These are phyloP conservation scores for Conticribra guillardii DNA, from an alignment of 108 stramenopile species.

Conservation along the genomic window DNA sequence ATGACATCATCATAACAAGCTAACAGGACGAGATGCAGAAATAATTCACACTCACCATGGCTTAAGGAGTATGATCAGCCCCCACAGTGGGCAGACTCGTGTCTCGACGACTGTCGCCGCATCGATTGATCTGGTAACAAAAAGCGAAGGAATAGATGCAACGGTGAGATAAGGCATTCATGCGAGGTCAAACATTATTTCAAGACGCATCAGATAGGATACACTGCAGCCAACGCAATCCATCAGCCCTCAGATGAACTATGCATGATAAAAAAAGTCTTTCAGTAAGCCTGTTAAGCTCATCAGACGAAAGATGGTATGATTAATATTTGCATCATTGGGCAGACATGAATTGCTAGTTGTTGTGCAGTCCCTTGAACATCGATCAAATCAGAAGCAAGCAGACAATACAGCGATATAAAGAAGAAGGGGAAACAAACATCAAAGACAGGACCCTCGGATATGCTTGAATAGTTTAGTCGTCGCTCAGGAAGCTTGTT, in stretches of 20 bases:
- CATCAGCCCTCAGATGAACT: conserved; percentile 33
- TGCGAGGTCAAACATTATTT: background rate
- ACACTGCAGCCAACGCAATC: no score
- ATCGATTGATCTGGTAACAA: no score
- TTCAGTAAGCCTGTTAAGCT: conserved; percentile 39
- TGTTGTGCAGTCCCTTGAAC: no score
- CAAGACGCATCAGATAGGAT: background rate
- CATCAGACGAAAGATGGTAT: conserved; percentile 42
- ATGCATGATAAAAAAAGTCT: conserved; percentile 26
- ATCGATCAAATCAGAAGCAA: background rate
- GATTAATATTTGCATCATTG: conserved; percentile 21
- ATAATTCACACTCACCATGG: no score
- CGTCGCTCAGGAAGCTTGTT: conserved; percentile 42
- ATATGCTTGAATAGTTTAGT: conserved; percentile 40
- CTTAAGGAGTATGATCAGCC: no score
- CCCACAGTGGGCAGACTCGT: no score
- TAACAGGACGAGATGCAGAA: no score
- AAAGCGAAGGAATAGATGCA: no score
- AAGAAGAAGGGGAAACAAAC: background rate
- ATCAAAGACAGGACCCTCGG: conserved; percentile 27
- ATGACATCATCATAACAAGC: background rate
- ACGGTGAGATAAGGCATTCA: no score
- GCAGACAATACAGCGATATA: background rate
- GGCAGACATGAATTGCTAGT: background rate
- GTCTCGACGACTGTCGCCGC: no score